A percentile compares a stretch with the other conserved stretches of the same genome.
These are phyloP conservation scores for Podila verticillata DNA, from an alignment of 192 early-diverging fungal genomes.

Conservation along the genomic window DNA sequence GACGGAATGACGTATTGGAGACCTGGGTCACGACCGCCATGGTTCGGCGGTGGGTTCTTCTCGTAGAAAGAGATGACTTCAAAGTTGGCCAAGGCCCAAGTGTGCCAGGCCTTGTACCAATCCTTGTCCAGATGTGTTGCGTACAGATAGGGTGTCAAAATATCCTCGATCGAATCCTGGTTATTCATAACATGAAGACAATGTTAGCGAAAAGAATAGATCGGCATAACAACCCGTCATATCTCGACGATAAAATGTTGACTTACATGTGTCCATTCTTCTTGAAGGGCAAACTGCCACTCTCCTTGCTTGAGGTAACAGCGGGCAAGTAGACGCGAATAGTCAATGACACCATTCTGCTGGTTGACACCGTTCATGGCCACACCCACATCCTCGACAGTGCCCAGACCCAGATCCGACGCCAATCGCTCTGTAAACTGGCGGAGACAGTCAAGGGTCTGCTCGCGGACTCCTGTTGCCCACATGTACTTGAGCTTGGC, in stretches of 20 bases:
- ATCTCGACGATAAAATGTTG: no score
- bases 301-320: slow-evolving; percentile 96
- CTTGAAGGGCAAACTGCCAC: slow-evolving; percentile 79
- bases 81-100: slow-evolving; percentile 94
- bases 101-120: slow-evolving; percentile 98
- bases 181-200: not conserved
- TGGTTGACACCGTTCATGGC: slow-evolving; percentile 58
- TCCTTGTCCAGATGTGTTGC: slow-evolving; percentile 90
- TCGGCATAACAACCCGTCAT: not conserved
- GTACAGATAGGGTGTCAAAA: slow-evolving; percentile 81
- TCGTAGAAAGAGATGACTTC: slow-evolving; percentile 85
- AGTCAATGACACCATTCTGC: slow-evolving; percentile 56
- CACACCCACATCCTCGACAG: slow-evolving; percentile 60
- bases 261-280: slow-evolving; percentile 56
- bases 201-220: not conserved
- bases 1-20: slow-evolving; percentile 86
- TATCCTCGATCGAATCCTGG: slow-evolving; percentile 71
- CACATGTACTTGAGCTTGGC: slow-evolving; percentile 90
- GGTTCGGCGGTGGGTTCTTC: slow-evolving; percentile 56
- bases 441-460: slow-evolving; percentile 77
- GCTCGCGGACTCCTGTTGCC: slow-evolving; percentile 69
- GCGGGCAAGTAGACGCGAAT: slow-evolving; percentile 69
- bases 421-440: slow-evolving; percentile 79
- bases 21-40: slow-evolving; percentile 50
- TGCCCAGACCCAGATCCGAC: slow-evolving; percentile 70